Evolutionary conservation across 2,329 filamentous ascomycete species (phyloP).

Genomic region (Ceratocystis cubensis): DNA sequence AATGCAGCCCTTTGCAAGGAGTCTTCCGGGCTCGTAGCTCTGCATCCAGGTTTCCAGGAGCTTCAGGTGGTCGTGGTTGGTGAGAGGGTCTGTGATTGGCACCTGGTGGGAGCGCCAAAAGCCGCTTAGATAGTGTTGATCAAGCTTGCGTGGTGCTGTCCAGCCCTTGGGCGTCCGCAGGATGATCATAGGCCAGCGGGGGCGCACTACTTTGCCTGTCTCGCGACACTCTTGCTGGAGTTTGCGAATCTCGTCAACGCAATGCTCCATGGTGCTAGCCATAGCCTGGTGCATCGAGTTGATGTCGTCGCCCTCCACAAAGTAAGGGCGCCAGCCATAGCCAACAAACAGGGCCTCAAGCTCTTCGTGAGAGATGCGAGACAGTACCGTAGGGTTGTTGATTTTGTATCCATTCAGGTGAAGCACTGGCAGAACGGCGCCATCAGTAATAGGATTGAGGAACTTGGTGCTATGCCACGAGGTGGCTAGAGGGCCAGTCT

Average conservation of each 20-base stretch:
- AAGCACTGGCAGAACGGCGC: constrained; percentile 63
- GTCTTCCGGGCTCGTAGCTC: constrained; percentile 58
- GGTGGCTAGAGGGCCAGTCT: constrained; percentile 66
- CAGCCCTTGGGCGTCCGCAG: constrained; percentile 69
- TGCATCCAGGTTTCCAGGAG: constrained; percentile 65
- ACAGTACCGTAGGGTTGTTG: constrained; percentile 63
- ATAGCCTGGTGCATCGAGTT: constrained; percentile 71
- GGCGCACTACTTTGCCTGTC: constrained; percentile 55
- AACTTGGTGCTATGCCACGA: constrained; percentile 77
- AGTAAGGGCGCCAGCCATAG: constrained; percentile 69
- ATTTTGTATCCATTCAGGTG: constrained; percentile 80
- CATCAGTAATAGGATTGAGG: constrained; percentile 65
- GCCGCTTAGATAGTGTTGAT: constrained; percentile 58
- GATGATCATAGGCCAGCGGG: constrained; percentile 67
- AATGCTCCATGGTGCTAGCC: constrained; percentile 62
- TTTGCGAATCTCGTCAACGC: constrained; percentile 54
- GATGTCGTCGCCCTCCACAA: constrained; percentile 63
- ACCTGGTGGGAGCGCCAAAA: constrained; percentile 72
- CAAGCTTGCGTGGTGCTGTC: constrained; percentile 61
- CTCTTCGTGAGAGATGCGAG: constrained; percentile 62
- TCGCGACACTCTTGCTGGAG: constrained; percentile 61
- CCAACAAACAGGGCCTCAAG: constrained; percentile 56
- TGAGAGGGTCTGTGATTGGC: constrained; percentile 56
- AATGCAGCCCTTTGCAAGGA: constrained; percentile 55
- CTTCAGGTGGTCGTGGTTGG: constrained; percentile 53